Base-by-base conservation (phyloP, 139 green algal genomes). In the Auxenochlorella pyrenoidosa region DNA sequence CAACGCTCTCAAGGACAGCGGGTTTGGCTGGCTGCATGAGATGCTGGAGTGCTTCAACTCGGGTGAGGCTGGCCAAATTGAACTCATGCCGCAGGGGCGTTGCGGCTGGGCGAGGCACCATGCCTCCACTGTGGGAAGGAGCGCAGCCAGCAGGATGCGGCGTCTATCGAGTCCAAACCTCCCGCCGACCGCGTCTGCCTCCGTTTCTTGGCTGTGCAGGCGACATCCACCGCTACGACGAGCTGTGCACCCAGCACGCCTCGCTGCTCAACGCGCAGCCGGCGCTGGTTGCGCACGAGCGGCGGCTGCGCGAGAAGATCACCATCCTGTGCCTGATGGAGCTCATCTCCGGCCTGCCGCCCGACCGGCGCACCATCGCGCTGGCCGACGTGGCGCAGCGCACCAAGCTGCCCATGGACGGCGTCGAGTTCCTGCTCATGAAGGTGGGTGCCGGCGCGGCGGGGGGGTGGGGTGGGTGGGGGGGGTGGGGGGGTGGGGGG, bases 351-450 rank as follows among this genome's bases (percentile, higher is more conserved):
- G 94, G 91, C 79, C 91, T 97, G 75, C 97, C 98, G 0, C 91
- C 97, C 13, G 94, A 99, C 47, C 72, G 96, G 36, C 91, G 97
- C 38, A 91, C 78, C 76, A 96, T 99, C 41, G 75, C 93, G 2
- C 89, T 98, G 51, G 63, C 73, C 2, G 85, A 86, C 79, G 96
- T 99, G 47, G 92, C 89, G 30, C 88, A 88, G 59, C 89, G 92
- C 68, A 98, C 98, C 70, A 98, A 98, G 93, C 94, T 99, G 77
- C 85, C 88, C n/a, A 12, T 90, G 5, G 98, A 99, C 72, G 97
- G 96, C 13, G 97, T 98, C 13, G 98, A 99, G 93, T 97, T 98
- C 87, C 93, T 99, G 79, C 92, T 99, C 32, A 99, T 99, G 97
- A 98, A 99, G 95, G 92, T 84, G 28, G 75, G 44, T 10, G 22